A percentile compares a stretch with the other conserved stretches of the same genome.
These are phyloP conservation scores for Sporisorium exsertum DNA, from an alignment of 1,284 basidiomycete genomes.

Conservation along the genomic window DNA sequence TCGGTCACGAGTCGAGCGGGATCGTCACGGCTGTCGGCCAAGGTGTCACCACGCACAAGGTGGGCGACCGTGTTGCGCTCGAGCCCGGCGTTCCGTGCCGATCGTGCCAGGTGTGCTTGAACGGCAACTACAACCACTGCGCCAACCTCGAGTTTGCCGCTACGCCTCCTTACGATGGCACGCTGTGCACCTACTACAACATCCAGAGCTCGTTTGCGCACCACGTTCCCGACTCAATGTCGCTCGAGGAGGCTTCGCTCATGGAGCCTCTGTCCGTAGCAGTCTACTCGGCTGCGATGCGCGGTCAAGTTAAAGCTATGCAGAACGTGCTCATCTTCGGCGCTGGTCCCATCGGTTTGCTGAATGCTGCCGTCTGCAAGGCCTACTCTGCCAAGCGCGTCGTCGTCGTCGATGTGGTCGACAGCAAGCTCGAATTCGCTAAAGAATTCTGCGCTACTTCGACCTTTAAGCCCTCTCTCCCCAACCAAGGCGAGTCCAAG, in stretches of 20 bases:
- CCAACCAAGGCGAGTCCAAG: conserved; percentile 58
- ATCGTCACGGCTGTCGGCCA: conserved; percentile 76
- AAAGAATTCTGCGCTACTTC: conserved; percentile 88
- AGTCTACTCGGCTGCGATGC: conserved; percentile 84
- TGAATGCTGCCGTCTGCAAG: conserved; percentile 91
- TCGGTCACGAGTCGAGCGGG: conserved; percentile 76
- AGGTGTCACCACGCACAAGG: conserved; percentile 79
- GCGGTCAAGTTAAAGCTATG: conserved; percentile 76
- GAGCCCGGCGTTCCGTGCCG: conserved; percentile 83
- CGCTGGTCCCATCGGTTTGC: conserved; percentile 87
- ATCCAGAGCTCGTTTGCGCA: conserved; percentile 67
- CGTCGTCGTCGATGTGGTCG: conserved; percentile 77
- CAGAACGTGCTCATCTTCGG: conserved; percentile 77
- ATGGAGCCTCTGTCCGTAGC: conserved; percentile 95
- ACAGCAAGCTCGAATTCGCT: conserved; percentile 85
- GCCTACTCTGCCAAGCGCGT: conserved; percentile 72
- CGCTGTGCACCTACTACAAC: conserved; percentile 77
- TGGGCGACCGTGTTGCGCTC: conserved; percentile 87
- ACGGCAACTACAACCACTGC: conserved; percentile 70
- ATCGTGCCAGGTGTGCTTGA: conserved; percentile 74
- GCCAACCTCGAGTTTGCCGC: conserved; percentile 84
- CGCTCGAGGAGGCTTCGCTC: conserved; percentile 72
- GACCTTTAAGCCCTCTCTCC: conserved; percentile 75
- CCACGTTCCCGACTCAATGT: conserved; percentile 70
- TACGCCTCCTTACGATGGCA: conserved; percentile 89